Evolutionary conservation across 331 rosid species (phyloP).

Genomic region (Rosa hybrid): DNA sequence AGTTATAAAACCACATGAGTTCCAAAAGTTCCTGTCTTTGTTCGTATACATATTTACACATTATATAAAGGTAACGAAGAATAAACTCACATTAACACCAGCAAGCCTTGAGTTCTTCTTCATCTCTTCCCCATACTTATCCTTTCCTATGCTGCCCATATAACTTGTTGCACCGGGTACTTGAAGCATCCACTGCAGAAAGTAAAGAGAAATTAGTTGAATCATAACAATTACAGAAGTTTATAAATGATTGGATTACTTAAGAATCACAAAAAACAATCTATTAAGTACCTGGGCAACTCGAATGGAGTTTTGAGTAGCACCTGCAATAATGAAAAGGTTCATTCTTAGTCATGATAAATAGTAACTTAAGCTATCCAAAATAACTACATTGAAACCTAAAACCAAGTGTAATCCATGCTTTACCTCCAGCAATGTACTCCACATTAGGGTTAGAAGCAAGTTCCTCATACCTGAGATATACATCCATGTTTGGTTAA

Average conservation of each 20-base stretch:
- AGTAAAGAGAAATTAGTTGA: not conserved
- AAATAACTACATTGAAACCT: not conserved
- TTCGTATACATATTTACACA: not conserved
- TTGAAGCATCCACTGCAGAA: slow-evolving; percentile 85
- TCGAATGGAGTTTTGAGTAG: slow-evolving; percentile 85
- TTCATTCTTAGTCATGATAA: not conserved
- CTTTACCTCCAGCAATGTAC: slow-evolving; percentile 92
- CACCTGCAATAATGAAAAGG: slow-evolving; percentile 48
- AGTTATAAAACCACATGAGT: not conserved
- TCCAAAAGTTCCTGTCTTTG: not conserved
- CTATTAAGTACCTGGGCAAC: slow-evolving; percentile 77
- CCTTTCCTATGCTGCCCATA: slow-evolving; percentile 95
- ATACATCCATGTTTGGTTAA: not conserved
- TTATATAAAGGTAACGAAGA: not conserved
- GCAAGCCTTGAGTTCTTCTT: slow-evolving; percentile 59
- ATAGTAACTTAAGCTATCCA: too few relatives aligned
- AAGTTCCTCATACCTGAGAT: slow-evolving; percentile 77
- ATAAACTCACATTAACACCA: slow-evolving; percentile 72
- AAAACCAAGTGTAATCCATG: not conserved
- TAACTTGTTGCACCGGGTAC: slow-evolving; percentile 84
- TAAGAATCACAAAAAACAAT: not conserved
- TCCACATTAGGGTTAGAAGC: slow-evolving; percentile 61
- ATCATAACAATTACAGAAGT: not conserved
- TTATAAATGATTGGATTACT: not conserved
- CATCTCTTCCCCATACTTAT: slow-evolving; percentile 91